Base-by-base conservation (phyloP, 495 filamentous ascomycete species). In the Hypoxylon intermedium region DNA sequence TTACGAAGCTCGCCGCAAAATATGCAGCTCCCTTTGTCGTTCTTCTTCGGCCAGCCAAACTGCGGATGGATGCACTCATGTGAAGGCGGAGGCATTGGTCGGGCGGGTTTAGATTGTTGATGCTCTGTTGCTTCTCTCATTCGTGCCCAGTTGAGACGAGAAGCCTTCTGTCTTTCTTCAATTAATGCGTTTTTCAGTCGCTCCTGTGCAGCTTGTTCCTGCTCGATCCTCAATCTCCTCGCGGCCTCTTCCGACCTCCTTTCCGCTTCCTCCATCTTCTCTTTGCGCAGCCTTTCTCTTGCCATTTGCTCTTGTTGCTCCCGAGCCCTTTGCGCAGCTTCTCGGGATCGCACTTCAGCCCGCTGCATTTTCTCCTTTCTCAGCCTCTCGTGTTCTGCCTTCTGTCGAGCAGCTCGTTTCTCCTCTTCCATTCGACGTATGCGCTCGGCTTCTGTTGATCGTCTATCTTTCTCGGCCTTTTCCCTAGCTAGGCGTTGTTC, bases 231-330 rank as follows among this genome's bases (percentile, higher is more conserved):
- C 0, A 45, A 16, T 18, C 31, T 56, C 9, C 38, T 47, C 5
- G 52, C 57, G 9, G 46, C 51, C n/a, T 56, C 52, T 49, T 66
- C 45, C 9, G 63, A 66, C 23, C 57, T 56, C 16, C 28, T 52
- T 18, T 61, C 63, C 1, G 63, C 63, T 31, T 66, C 58, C 24
- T 6, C 23, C 9, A 41, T 40, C 24, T 43, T 61, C 7, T 61
- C 26, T 37, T 6, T 36, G 2, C 52, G 57, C 0, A 66, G 24
- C 15, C 63, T 52, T 15, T 62, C 63, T 42, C 12, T 61, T 1
- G 63, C 63, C 1, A 46, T 46, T 18, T 50, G 51, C 6, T 66
- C 58, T 41, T 66, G 58, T 13, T 44, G 43, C 12, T 56, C 55
- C 6, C 50, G 51, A 15, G 63, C 63, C 12, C 16, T 55, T 16